phyloP scores from a whole-genome alignment of 108 stramenopile genomes.

The Cyclostephanos invisitatus region DNA sequence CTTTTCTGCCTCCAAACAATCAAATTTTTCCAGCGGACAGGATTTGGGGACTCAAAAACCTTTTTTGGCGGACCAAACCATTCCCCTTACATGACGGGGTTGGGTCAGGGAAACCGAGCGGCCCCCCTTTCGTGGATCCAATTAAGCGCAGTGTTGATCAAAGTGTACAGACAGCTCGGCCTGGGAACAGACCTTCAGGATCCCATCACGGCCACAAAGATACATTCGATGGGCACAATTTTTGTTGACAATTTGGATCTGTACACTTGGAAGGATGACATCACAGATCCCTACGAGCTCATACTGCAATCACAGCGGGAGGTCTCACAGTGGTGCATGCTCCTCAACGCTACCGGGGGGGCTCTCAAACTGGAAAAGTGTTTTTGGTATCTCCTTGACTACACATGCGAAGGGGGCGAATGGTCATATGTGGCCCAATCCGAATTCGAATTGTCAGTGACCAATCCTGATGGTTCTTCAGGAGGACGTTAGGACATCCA shows the following conservation, averaged over 20 bases:
- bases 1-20: no score
- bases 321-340: background rate
- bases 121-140: background rate
- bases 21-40: no score
- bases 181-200: background rate
- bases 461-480: background rate
- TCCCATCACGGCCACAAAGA: background rate
- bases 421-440: background rate
- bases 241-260: background rate
- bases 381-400: background rate
- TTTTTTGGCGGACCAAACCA: background rate
- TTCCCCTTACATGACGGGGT: background rate
- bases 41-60: no score
- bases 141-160: background rate
- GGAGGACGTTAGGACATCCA: background rate
- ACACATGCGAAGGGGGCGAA: background rate
- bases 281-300: background rate
- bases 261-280: background rate
- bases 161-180: background rate
- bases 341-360: slow-evolving; percentile 6
- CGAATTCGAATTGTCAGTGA: background rate
- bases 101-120: background rate
- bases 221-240: background rate
- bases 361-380: slow-evolving; percentile 12
- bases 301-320: background rate